Evolutionary conservation across 2,329 filamentous ascomycete species (phyloP), one percentile per base, ranked within the genome.

Genomic region (Alternaria arbusti): DNA sequence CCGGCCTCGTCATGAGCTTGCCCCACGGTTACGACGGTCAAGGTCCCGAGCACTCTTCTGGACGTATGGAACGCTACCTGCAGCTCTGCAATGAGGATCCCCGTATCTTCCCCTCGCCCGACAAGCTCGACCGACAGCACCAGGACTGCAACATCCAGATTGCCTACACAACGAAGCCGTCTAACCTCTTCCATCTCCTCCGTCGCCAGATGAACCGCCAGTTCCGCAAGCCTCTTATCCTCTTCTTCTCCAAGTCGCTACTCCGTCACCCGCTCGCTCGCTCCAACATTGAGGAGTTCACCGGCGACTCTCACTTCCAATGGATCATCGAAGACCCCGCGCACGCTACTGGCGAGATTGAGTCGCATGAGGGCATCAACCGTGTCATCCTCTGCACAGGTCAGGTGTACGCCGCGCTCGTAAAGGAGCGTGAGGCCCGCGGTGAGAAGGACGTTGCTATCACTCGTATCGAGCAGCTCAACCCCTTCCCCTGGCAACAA

Each of bases 101-200:
- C 60, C 92, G 96, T 68, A 88, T 96, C 75, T 99, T 94, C 90
- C 96, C 96, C 57, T 86, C 89, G 2, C 86, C 88, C 30, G 94
- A 97, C 70, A 97, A 96, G 86, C 89, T 98, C 65, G 90, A 96
- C 59, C 93, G 96, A 73, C 96, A 98, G 83, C 96, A 99, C 85
- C 96, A 99, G 85, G 96, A 99, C 84, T 97, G 94, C 87, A 99
- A 99, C 85, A 97, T 99, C 90, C 96, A 99, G 85, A 91, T 99
- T 80, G 94, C 90, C 59, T 97, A 96, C 86, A 94, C 96, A 89
- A 99, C 96, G n/a, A 92, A 91, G 50, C 96, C 96, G 26, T 88
- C 95, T 70, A 99, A 99, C 83, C 82, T 96, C 80, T 99, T 99
- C 90, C 96, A 99, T 83, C 90, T 96, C 71, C 88, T 99, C 68